phyloP scores from a whole-genome alignment of 345 rosid genomes.

The Camelina neglecta region DNA sequence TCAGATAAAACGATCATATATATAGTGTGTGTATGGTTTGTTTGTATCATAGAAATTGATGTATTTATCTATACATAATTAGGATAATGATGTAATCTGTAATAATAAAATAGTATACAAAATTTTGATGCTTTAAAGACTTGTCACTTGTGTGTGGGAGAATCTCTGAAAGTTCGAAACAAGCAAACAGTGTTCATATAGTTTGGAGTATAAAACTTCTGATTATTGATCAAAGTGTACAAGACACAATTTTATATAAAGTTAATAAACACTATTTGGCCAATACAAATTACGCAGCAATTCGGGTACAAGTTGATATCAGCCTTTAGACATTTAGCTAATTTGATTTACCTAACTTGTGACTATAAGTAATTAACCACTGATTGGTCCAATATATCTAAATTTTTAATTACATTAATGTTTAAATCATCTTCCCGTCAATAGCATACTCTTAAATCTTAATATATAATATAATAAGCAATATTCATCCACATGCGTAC shows the following conservation, averaged over 20 bases:
- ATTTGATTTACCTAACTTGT: constrained; percentile 19
- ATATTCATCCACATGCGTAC: constrained; percentile 33
- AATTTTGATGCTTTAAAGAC: background rate
- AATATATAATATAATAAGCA: constrained; percentile 19
- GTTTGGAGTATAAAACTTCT: background rate
- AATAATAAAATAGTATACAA: background rate
- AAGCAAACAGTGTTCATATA: background rate
- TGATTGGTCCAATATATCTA: constrained; percentile 1
- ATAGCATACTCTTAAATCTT: constrained; percentile 6
- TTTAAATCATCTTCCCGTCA: background rate
- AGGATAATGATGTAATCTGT: background rate
- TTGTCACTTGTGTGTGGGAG: background rate
- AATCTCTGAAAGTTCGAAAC: background rate
- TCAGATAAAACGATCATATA: background rate
- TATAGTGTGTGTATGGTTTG: background rate
- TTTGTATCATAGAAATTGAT: background rate
- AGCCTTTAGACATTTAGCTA: background rate
- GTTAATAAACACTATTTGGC: background rate
- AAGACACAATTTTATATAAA: background rate
- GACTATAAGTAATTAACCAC: constrained; percentile 6
- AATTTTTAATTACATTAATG: background rate
- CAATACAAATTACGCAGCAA: constrained; percentile 3
- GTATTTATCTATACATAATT: background rate
- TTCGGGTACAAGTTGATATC: constrained; percentile 29
- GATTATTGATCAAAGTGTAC: background rate